Evolutionary conservation across 495 filamentous ascomycete species (phyloP), one percentile per base, ranked within the genome.

Genomic region (Talaromyces trachyspermus): DNA sequence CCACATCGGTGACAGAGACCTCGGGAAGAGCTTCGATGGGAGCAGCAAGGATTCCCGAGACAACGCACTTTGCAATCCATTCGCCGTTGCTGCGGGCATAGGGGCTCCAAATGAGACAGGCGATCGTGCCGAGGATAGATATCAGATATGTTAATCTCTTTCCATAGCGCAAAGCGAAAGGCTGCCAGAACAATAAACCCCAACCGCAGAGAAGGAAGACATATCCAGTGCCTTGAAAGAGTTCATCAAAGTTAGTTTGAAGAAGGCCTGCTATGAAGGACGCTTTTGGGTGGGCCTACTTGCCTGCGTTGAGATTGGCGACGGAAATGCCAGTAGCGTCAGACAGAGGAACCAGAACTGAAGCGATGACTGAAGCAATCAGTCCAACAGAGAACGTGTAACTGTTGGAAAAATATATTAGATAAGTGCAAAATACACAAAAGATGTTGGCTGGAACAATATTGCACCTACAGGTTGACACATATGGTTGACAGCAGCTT

Each of bases 171-270:
- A 84, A 59, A 0, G 81, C 78, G 35, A 84, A 71, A 0, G 81
- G 80, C 59, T 86, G 81, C 83, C 81, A 86, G 55, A 84, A 78
- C 2, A 86, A 55, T 45, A 80, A 68, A 0, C 79, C 78, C 79
- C 76, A 83, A 3, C 80, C 79, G 8, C 77, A 72, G 24, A 81
- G 54, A 44, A 84, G 54, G 48, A 83, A 81, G 68, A 83, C 70
- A 58, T 79, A 83, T 4, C 81, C 81, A 0, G 79, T 85, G 23
- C 82, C 81, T 43, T 76, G 63, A 51, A 77, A 79, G 6, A 81
- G 53, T 11, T 75, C 74, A 19, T 47, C 64, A 12, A 79, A n/a
- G n/a, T n/a, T n/a, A n/a, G n/a, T n/a, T n/a, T n/a, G n/a, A n/a
- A n/a, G n/a, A n/a, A n/a, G n/a, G n/a, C n/a, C n/a, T n/a, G n/a